These are phyloP conservation scores for Fusarium pseudoanthophilum DNA, from an alignment of 2,329 filamentous ascomycete species.

Conservation along the genomic window DNA sequence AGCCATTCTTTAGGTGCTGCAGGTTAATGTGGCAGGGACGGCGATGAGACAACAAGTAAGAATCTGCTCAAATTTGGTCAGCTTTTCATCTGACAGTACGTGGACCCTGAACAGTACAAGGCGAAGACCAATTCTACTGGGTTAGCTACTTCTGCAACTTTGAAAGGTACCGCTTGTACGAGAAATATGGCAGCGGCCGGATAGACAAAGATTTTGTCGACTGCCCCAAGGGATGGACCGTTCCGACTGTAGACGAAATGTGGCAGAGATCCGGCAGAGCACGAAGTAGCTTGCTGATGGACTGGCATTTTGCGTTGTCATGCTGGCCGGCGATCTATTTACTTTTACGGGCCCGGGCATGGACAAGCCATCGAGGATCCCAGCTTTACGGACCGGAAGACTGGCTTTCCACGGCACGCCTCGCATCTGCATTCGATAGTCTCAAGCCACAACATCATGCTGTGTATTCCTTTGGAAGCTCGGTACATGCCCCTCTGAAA, in stretches of 20 bases:
- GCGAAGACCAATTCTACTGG: background rate
- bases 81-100: background rate
- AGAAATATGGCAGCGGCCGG: background rate
- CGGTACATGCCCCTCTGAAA: background rate
- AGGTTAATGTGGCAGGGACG: background rate
- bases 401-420: background rate
- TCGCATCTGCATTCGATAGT: background rate
- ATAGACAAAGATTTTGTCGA: background rate
- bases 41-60: background rate
- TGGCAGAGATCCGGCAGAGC: too few relatives aligned
- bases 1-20: background rate
- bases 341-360: too few relatives aligned
- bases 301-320: too few relatives aligned
- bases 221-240: background rate
- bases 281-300: background rate
- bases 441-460: background rate
- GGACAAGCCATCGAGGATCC: background rate
- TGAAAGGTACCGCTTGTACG: background rate
- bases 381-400: background rate
- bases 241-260: background rate
- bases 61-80: background rate
- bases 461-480: background rate
- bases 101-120: background rate
- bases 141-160: background rate
- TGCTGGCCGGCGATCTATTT: too few relatives aligned